Conservation (phyloP, 495 filamentous ascomycete species). For the Xylaria palmicola region DNA sequence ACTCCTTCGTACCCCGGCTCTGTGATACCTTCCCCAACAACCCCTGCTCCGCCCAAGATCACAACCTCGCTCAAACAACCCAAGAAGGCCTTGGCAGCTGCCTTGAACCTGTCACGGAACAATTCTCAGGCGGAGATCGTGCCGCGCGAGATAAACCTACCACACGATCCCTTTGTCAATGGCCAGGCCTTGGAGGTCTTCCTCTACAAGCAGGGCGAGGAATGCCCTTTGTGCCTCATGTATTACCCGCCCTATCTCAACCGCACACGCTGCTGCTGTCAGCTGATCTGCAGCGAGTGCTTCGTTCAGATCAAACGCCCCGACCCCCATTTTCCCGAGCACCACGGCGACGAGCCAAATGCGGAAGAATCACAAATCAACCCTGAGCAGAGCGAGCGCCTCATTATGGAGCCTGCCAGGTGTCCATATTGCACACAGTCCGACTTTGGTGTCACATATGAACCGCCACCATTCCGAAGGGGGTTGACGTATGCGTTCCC, state of each 20-base stretch:
- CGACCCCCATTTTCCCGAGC: slow-evolving; percentile 93
- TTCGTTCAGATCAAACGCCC: slow-evolving; percentile 98
- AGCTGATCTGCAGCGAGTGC: slow-evolving; percentile 96
- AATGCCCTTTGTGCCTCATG: slow-evolving; percentile 96
- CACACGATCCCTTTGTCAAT: slow-evolving; percentile 84
- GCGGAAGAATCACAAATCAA: slow-evolving; percentile 39
- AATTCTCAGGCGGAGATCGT: slow-evolving; percentile 62
- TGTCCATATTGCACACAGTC: slow-evolving; percentile 95
- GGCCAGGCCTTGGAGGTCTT: slow-evolving; percentile 89
- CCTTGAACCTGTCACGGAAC: slow-evolving; percentile 70
- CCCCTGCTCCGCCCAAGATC: slow-evolving; percentile 32
- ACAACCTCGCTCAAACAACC: slow-evolving; percentile 58
- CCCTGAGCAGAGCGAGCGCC: slow-evolving; percentile 55
- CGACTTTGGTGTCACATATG: slow-evolving; percentile 92
- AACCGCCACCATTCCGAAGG: slow-evolving; percentile 81
- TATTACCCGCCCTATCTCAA: slow-evolving; percentile 97
- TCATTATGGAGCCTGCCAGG: slow-evolving; percentile 87
- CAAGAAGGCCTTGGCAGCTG: slow-evolving; percentile 80
- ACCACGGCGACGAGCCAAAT: slow-evolving; percentile 60
- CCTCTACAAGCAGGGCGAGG: slow-evolving; percentile 83
- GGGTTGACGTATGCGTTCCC: slow-evolving; percentile 69
- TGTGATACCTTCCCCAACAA: slow-evolving; percentile 58
- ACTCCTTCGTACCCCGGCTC: slow-evolving; percentile 48
- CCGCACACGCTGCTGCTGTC: slow-evolving; percentile 91
- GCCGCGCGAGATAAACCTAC: slow-evolving; percentile 75